Conservation (phyloP, 2,329 filamentous ascomycete genomes). For the Alternaria sp. region DNA sequence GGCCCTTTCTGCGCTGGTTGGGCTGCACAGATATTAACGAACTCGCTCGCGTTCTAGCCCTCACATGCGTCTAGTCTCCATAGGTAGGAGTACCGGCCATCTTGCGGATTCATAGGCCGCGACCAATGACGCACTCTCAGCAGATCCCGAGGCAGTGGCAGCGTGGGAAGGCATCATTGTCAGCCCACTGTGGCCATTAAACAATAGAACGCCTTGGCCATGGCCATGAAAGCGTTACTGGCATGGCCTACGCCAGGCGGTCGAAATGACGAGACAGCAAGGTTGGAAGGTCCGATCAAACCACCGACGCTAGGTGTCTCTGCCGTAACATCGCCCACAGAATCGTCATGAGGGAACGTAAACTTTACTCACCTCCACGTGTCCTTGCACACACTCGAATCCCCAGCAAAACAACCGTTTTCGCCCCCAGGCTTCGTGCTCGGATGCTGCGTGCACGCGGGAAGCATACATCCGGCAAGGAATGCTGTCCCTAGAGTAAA, state of each 20-base stretch:
- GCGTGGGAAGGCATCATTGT: neutral
- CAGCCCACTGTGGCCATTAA: constrained; percentile 3
- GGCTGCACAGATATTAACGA: constrained; percentile 7
- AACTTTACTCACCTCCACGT: constrained; percentile 2
- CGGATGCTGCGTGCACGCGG: neutral
- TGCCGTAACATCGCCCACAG: neutral
- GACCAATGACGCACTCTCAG: neutral
- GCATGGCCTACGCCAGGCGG: neutral
- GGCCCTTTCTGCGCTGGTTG: neutral
- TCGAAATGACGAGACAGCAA: neutral
- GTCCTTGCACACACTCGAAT: neutral
- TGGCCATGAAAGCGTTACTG: neutral
- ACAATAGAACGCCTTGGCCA: neutral
- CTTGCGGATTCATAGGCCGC: neutral
- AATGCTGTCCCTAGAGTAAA: neutral
- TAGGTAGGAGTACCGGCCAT: neutral
- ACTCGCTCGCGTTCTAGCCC: neutral
- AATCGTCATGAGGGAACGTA: neutral
- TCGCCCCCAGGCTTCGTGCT: neutral
- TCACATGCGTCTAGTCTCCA: constrained; percentile 2
- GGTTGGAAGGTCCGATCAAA: neutral
- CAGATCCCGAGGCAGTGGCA: neutral
- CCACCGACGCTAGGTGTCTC: neutral
- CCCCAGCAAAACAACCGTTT: neutral
- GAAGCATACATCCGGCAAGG: neutral